These are phyloP conservation scores for Penicillium waksmanii DNA, from an alignment of 495 filamentous ascomycete genomes.

Conservation along the genomic window DNA sequence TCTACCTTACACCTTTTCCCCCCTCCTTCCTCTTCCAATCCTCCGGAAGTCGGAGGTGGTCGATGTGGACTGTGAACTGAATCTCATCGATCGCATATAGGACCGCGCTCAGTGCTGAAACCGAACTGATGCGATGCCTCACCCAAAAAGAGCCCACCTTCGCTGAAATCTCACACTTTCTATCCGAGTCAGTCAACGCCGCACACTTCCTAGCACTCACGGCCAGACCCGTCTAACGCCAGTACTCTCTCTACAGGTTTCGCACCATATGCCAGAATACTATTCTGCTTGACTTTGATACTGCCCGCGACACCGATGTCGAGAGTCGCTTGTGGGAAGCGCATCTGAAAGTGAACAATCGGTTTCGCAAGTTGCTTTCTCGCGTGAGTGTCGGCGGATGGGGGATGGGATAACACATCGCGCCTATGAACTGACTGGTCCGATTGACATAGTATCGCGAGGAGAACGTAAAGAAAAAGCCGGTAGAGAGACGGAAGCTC, in stretches of 20 bases:
- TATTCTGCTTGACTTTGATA: constrained; percentile 74
- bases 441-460: constrained; percentile 50
- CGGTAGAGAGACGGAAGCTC: constrained; percentile 77
- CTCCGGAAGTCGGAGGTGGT: background rate
- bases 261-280: constrained; percentile 70
- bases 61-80: constrained; percentile 6
- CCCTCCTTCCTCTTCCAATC: background rate
- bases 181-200: constrained; percentile 57
- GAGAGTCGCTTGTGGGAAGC: constrained; percentile 78
- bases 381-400: constrained; percentile 43
- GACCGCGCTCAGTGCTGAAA: constrained; percentile 51
- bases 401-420: background rate
- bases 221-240: background rate
- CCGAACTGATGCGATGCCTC: constrained; percentile 51
- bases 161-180: constrained; percentile 58
- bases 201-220: constrained; percentile 13
- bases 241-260: constrained; percentile 54
- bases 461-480: constrained; percentile 61
- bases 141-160: constrained; percentile 58
- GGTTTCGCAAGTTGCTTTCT: constrained; percentile 68
- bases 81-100: constrained; percentile 33
- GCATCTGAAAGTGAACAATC: constrained; percentile 74
- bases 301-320: constrained; percentile 62
- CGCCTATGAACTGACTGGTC: constrained; percentile 21
- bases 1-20: constrained; percentile 10